Evolutionary conservation across 2,329 filamentous ascomycete species (phyloP).

Genomic region (Atkinsonella hypoxylon): DNA sequence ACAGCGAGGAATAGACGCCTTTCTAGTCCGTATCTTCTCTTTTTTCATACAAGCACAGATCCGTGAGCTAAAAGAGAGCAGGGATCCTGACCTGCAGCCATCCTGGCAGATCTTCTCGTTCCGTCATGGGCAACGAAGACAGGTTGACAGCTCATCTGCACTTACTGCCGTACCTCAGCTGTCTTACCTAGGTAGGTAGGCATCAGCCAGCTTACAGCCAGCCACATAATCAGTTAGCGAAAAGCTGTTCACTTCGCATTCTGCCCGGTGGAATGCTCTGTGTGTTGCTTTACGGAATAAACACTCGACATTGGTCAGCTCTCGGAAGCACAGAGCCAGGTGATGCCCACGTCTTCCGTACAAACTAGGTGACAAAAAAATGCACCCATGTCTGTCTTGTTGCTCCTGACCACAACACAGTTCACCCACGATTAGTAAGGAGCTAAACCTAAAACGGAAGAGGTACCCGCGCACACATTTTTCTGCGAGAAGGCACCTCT

Average conservation of each 20-base stretch:
- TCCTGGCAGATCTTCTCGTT: neutral
- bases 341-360: neutral
- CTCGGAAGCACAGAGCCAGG: neutral
- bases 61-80: neutral
- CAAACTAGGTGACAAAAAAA: neutral
- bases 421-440: no score
- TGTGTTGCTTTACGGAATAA: neutral
- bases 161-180: neutral
- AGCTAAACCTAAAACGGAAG: no score
- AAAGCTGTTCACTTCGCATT: neutral
- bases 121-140: neutral
- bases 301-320: neutral
- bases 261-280: neutral
- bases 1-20: neutral
- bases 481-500: no score
- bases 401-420: no score
- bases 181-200: neutral
- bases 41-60: neutral
- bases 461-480: no score
- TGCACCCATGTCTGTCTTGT: no score
- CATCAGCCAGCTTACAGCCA: conserved; percentile 2
- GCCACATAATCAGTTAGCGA: neutral
- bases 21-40: no score
- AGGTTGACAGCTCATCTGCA: neutral
- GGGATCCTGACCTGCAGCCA: neutral